Percentiles rank a stretch among this genome's conserved stretches.
Evolutionary conservation across 306 rosid species (phyloP).

Genomic region (Lotus japonicus): DNA sequence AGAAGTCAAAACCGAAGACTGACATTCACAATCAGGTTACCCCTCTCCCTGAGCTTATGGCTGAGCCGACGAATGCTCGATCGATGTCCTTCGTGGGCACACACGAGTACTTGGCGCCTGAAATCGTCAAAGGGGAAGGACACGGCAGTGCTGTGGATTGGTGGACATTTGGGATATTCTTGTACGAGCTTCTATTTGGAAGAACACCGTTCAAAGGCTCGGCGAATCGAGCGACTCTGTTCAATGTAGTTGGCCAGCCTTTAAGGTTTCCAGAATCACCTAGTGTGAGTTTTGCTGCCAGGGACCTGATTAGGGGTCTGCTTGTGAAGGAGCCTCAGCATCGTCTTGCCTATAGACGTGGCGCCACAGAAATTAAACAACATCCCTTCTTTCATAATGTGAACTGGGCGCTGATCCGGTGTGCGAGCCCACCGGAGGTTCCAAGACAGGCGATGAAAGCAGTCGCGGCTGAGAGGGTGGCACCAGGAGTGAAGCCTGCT

Average conservation of each 20-base stretch:
- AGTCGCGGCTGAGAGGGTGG: conserved; percentile 33
- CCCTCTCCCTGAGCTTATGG: conserved; percentile 85
- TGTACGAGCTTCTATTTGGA: conserved; percentile 89
- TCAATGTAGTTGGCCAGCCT: conserved; percentile 92
- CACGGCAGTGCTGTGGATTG: conserved; percentile 99
- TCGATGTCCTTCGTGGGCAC: conserved; percentile 98
- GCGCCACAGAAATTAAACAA: conserved; percentile 88
- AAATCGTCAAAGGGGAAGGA: conserved; percentile 92
- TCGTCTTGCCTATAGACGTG: conserved; percentile 91
- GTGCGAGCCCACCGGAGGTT: conserved; percentile 83
- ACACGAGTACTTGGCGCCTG: conserved; percentile 95
- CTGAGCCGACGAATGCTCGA: conserved; percentile 85
- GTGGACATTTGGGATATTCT: conserved; percentile 98
- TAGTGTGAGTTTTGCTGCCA: conserved; percentile 87
- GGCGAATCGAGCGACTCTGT: conserved; percentile 80
- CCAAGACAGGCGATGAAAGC: conserved; percentile 51
- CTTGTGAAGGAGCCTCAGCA: conserved; percentile 97
- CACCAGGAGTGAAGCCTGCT: conserved; percentile 70
- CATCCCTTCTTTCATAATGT: conserved; percentile 91
- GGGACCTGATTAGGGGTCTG: conserved; percentile 86
- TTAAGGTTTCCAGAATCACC: conserved; percentile 89
- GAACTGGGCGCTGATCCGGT: conserved; percentile 96
- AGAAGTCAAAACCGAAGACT: conserved; percentile 50
- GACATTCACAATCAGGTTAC: conserved; percentile 61
- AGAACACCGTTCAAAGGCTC: conserved; percentile 91